Evolutionary conservation across 345 rosid species (phyloP).

Genomic region (Rhodamnia rubescens): DNA sequence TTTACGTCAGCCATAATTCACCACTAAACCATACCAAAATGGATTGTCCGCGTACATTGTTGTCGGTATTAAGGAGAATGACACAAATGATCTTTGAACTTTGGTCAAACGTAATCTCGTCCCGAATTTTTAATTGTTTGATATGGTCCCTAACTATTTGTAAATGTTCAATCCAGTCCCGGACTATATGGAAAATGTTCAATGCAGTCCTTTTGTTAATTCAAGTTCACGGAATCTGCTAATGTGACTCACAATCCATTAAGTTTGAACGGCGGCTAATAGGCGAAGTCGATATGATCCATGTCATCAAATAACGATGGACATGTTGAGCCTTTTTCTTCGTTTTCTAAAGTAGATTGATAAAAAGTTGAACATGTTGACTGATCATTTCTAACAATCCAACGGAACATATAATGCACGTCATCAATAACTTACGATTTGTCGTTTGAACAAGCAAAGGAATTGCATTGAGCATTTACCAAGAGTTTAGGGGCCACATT

Average conservation of each 20-base stretch:
- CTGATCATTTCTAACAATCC: background rate
- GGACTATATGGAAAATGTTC: too few species aligned
- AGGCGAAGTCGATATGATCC: fast-evolving
- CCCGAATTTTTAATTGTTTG: background rate
- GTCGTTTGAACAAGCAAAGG: fast-evolving
- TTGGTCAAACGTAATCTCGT: fast-evolving
- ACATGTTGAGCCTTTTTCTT: background rate
- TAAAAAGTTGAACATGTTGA: background rate
- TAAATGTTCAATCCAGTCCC: background rate
- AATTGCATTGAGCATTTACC: fast-evolving
- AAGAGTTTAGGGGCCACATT: background rate
- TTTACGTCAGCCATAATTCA: too few species aligned
- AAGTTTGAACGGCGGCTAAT: background rate
- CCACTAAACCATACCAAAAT: too few species aligned
- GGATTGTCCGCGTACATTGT: too few species aligned
- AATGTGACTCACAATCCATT: background rate
- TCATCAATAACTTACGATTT: background rate
- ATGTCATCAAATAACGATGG: background rate
- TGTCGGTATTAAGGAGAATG: background rate
- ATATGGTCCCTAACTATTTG: fast-evolving
- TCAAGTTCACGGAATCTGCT: too few species aligned
- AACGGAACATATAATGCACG: background rate
- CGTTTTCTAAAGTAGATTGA: background rate
- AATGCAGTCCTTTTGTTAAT: too few species aligned
- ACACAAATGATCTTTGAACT: background rate